Conservation (phyloP, 2,329 filamentous ascomycete genomes). For the Domatiomyces globalis region DNA sequence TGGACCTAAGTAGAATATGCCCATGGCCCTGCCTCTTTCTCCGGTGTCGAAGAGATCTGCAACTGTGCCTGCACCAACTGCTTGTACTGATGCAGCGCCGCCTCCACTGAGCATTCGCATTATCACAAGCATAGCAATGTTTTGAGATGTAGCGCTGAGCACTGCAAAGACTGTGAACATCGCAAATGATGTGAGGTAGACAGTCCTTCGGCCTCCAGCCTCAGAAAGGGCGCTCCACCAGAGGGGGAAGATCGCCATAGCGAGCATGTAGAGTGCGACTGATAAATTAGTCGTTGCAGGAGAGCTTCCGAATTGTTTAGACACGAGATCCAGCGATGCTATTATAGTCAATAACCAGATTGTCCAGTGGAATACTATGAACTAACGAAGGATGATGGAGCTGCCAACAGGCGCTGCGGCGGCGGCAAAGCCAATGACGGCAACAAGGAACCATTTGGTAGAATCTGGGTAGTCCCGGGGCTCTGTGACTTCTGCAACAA, state of each 20-base stretch:
- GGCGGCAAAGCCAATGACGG: constrained; percentile 61
- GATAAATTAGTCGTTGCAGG: constrained; percentile 59
- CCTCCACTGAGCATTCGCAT: constrained; percentile 63
- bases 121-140: constrained; percentile 61
- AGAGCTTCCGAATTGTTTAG: constrained; percentile 46
- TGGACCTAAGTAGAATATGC: constrained; percentile 68
- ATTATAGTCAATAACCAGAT: not conserved
- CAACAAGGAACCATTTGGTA: constrained; percentile 76
- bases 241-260: constrained; percentile 69
- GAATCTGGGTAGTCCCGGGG: constrained; percentile 57
- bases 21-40: constrained; percentile 67
- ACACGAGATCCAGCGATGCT: constrained; percentile 56
- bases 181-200: constrained; percentile 61
- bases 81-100: constrained; percentile 65
- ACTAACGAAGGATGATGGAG: constrained; percentile 66
- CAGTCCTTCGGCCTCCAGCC: constrained; percentile 53
- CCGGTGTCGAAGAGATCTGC: constrained; percentile 63
- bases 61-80: constrained; percentile 70
- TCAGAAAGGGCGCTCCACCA: constrained; percentile 83
- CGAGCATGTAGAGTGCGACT: constrained; percentile 66
- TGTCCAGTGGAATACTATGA: constrained; percentile 1
- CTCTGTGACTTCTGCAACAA: constrained; percentile 66
- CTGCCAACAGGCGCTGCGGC: constrained; percentile 71
- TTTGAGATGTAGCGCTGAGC: constrained; percentile 52
- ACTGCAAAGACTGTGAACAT: constrained; percentile 59